phyloP scores from a whole-genome alignment of 2,329 filamentous ascomycete species.

The Metarhizium album region DNA sequence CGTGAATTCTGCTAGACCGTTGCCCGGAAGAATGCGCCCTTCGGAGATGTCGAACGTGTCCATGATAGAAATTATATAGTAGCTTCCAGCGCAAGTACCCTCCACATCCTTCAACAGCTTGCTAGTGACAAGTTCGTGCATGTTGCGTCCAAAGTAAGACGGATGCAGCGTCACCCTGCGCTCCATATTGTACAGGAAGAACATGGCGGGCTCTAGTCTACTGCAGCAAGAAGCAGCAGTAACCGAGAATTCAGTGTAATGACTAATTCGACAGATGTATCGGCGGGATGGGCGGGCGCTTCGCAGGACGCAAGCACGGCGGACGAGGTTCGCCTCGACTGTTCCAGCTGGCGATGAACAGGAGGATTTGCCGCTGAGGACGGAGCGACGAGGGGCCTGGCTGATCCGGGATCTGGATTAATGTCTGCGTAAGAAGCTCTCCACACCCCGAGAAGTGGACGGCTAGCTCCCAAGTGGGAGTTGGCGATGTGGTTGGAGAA shows the following conservation, averaged over 20 bases:
- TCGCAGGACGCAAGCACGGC: background rate
- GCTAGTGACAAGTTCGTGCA: slow-evolving; percentile 81
- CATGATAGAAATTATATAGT: slow-evolving; percentile 97
- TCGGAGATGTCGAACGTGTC: slow-evolving; percentile 92
- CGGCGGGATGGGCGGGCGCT: background rate
- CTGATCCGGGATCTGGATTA: slow-evolving; percentile 6
- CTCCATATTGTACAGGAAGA: slow-evolving; percentile 96
- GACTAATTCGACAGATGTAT: background rate
- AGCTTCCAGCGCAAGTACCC: slow-evolving; percentile 87
- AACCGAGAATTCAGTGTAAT: background rate
- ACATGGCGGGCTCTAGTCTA: slow-evolving; percentile 50
- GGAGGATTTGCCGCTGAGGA: background rate
- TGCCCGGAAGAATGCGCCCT: slow-evolving; percentile 83
- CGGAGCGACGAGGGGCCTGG: slow-evolving; percentile 7
- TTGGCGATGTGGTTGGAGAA: slow-evolving; percentile 3
- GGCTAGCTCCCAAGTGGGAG: slow-evolving; percentile 10
- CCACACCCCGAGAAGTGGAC: slow-evolving; percentile 10
- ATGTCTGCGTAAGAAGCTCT: slow-evolving; percentile 5
- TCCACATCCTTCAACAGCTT: slow-evolving; percentile 90
- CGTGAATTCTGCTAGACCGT: slow-evolving; percentile 85
- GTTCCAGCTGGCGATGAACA: background rate
- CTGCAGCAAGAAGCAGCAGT: background rate
- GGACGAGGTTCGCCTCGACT: background rate
- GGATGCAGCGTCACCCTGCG: slow-evolving; percentile 91
- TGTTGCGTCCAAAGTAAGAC: slow-evolving; percentile 91